These are phyloP conservation scores for Myochromella boudieri DNA, from an alignment of 768 basidiomycete species.

Conservation along the genomic window DNA sequence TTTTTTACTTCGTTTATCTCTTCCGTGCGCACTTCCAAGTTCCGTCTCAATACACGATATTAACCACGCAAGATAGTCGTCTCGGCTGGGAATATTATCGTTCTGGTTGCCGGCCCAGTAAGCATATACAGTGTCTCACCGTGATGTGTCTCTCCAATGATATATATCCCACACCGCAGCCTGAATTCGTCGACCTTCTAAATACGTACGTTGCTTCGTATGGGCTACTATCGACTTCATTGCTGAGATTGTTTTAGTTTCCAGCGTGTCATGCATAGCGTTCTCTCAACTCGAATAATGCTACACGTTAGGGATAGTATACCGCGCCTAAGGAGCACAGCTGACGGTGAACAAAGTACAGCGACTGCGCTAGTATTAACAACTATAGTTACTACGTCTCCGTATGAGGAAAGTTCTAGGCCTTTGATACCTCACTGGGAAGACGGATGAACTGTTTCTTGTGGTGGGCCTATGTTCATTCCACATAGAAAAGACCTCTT, in stretches of 20 bases:
- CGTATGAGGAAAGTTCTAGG: no score
- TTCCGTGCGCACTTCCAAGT: slow-evolving; percentile 16
- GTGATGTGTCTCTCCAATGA: not conserved
- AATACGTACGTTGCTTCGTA: slow-evolving; percentile 12
- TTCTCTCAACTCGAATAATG: slow-evolving; percentile 20
- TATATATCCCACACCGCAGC: not conserved
- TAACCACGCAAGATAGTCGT: slow-evolving; percentile 9
- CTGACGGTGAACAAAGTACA: no score
- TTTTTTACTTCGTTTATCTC: slow-evolving; percentile 23
- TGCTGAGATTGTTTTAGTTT: slow-evolving; percentile 12
- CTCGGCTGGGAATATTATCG: slow-evolving; percentile 16
- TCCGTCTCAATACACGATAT: not conserved
- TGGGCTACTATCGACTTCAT: not conserved
- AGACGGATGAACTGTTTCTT: no score
- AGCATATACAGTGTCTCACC: not conserved
- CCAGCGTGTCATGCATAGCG: slow-evolving; percentile 23
- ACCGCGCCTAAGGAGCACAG: no score
- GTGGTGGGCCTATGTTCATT: no score
- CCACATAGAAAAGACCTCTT: no score
- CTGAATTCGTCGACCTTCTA: slow-evolving; percentile 19
- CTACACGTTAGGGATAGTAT: slow-evolving; percentile 21
- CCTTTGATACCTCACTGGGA: no score
- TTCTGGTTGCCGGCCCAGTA: slow-evolving; percentile 16
- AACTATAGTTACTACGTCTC: no score
- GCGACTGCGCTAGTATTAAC: no score